Evolutionary conservation across 140 eudicot genomes (phyloP).

Genomic region (Ambrosia hybrid): DNA sequence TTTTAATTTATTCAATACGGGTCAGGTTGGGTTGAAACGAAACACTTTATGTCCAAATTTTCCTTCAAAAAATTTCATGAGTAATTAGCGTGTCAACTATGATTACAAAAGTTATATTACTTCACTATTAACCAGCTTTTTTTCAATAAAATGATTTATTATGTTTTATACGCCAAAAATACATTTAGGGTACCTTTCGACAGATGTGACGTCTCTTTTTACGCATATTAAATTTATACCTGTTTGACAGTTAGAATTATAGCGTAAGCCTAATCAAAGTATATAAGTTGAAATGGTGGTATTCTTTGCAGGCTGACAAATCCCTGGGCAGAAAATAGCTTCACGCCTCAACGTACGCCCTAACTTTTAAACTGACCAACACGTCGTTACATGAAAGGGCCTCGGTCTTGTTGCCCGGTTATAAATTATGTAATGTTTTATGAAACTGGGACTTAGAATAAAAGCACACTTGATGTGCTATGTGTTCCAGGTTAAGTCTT

Average conservation of each 20-base stretch:
- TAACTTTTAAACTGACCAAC: constrained; percentile 38
- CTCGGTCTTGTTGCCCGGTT: not conserved
- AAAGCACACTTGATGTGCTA: constrained; percentile 1
- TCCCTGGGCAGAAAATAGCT: constrained; percentile 78
- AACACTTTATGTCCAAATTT: not conserved
- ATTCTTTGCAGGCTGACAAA: constrained; percentile 60
- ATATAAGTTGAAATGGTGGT: not conserved
- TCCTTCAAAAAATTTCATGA: too few relatives aligned
- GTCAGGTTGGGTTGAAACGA: not conserved
- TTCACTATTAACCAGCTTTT: too few relatives aligned
- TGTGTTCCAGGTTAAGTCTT: not conserved
- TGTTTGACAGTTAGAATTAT: not conserved
- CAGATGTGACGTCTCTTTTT: not conserved
- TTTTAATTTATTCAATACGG: not conserved
- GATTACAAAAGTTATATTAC: not conserved
- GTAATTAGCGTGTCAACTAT: too few relatives aligned
- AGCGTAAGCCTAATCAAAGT: not conserved
- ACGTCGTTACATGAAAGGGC: not conserved
- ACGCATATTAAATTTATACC: too few relatives aligned
- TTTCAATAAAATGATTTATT: not conserved
- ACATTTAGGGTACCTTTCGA: not conserved
- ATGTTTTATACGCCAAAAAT: not conserved
- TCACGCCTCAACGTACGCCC: constrained; percentile 79
- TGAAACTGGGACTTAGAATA: constrained; percentile 13
- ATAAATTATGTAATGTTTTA: not conserved